phyloP scores from a whole-genome alignment of 2,329 filamentous ascomycete genomes.

The Cordyceps farinosa region DNA sequence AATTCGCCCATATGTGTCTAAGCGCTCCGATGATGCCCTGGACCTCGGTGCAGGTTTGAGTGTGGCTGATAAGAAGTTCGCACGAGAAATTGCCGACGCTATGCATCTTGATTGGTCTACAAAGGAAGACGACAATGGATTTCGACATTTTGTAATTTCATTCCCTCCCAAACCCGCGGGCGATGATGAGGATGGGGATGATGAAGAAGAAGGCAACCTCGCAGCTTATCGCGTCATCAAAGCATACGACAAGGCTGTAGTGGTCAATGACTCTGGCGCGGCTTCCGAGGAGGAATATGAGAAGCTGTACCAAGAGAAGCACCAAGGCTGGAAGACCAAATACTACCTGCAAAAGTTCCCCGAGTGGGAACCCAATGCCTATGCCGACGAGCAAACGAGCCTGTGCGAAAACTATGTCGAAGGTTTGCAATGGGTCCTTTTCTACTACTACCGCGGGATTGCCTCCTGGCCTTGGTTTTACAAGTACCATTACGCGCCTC shows the following conservation, averaged over 20 bases:
- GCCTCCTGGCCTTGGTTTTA: constrained; percentile 99
- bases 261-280: constrained; percentile 74
- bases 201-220: constrained; percentile 73
- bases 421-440: constrained; percentile 95
- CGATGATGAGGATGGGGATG: constrained; percentile 59
- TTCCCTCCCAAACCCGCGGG: constrained; percentile 46
- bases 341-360: constrained; percentile 89
- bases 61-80: constrained; percentile 87
- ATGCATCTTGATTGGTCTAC: constrained; percentile 57
- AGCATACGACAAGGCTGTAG: constrained; percentile 84
- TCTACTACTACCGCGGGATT: constrained; percentile 96
- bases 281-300: constrained; percentile 77
- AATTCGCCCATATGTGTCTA: constrained; percentile 78
- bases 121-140: constrained; percentile 53
- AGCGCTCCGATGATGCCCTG: constrained; percentile 60
- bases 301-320: constrained; percentile 84
- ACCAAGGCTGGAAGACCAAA: constrained; percentile 87
- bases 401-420: constrained; percentile 96
- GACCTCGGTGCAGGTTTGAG: constrained; percentile 71
- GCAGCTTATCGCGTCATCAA: constrained; percentile 83
- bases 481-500: constrained; percentile 91
- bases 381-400: constrained; percentile 69
- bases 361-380: constrained; percentile 77
- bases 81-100: constrained; percentile 74
- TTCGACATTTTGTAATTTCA: constrained; percentile 49